A percentile compares a stretch with the other conserved stretches of the same genome.
These are phyloP conservation scores for Cryptococcus neoformans DNA, from an alignment of 1,284 basidiomycete genomes.

Conservation along the genomic window DNA sequence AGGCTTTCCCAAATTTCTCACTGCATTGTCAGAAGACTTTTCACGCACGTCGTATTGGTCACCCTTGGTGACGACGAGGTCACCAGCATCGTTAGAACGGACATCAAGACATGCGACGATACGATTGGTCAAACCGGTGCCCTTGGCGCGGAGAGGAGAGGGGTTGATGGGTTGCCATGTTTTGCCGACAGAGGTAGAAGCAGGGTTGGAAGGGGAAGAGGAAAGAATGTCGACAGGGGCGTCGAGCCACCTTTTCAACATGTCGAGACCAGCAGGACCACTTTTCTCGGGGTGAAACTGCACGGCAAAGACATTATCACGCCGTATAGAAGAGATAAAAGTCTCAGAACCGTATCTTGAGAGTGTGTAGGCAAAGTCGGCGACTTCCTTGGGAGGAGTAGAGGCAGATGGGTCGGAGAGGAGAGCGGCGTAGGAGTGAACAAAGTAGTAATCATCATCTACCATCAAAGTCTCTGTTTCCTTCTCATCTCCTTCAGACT, in stretches of 20 bases:
- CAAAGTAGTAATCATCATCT: conserved; percentile 84
- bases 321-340: conserved; percentile 83
- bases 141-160: conserved; percentile 43
- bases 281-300: conserved; percentile 99
- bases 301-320: conserved; percentile 84
- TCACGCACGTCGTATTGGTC: conserved; percentile 99
- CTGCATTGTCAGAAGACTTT: conserved; percentile 60
- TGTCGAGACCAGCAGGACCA: conserved; percentile 78
- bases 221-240: conserved; percentile 46
- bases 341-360: conserved; percentile 92
- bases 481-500: conserved; percentile 7
- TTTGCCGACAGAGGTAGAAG: conserved; percentile 3
- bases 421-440: conserved; percentile 83
- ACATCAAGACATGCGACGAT: conserved; percentile 99
- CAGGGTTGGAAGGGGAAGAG: conserved; percentile 8
- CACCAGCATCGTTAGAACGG: conserved; percentile 90
- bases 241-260: conserved; percentile 81
- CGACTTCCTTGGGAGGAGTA: conserved; percentile 48
- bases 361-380: conserved; percentile 74
- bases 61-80: conserved; percentile 98
- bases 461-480: conserved; percentile 48
- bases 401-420: conserved; percentile 50
- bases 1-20: conserved; percentile 97
- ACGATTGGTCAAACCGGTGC: conserved; percentile 79
- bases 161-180: conserved; percentile 23